Percentiles rank a stretch among this genome's conserved stretches.
phyloP scores from a whole-genome alignment of 208 protist species.

The Tritrichomonas foetus region DNA sequence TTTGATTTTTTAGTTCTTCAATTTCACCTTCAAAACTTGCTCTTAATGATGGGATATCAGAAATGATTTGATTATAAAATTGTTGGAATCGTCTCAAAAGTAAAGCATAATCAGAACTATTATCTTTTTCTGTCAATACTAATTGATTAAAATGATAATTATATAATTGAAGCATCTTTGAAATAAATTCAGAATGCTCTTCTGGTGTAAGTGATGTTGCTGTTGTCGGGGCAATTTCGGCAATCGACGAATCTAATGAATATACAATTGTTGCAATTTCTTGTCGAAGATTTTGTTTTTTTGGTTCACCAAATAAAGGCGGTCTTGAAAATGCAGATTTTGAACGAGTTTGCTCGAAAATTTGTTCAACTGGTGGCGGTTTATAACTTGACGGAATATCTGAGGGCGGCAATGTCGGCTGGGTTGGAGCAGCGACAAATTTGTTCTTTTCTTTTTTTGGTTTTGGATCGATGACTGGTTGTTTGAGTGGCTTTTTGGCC shows the following conservation, averaged over 20 bases:
- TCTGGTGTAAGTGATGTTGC: not conserved
- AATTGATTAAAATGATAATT: not conserved
- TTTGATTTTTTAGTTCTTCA: not conserved
- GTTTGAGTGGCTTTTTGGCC: not conserved
- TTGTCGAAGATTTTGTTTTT: not conserved
- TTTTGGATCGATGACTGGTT: not conserved
- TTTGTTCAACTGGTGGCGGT: not conserved
- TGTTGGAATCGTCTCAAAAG: not conserved
- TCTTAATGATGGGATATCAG: not conserved
- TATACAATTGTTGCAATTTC: not conserved
- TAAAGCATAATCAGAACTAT: not conserved
- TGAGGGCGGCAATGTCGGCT: not conserved
- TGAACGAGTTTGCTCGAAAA: not conserved
- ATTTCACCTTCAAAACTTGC: not conserved
- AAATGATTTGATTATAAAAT: constrained; percentile 28
- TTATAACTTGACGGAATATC: not conserved
- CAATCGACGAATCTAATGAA: not conserved
- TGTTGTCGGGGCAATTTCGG: too few relatives aligned
- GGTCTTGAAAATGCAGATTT: not conserved
- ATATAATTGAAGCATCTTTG: not conserved
- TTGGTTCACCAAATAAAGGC: not conserved
- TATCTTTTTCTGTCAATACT: not conserved
- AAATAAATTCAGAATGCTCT: not conserved
- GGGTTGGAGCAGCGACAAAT: not conserved
- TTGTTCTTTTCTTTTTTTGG: not conserved